Base-by-base conservation (phyloP, 2,329 filamentous ascomycete genomes). In the Verticillium dahliae region DNA sequence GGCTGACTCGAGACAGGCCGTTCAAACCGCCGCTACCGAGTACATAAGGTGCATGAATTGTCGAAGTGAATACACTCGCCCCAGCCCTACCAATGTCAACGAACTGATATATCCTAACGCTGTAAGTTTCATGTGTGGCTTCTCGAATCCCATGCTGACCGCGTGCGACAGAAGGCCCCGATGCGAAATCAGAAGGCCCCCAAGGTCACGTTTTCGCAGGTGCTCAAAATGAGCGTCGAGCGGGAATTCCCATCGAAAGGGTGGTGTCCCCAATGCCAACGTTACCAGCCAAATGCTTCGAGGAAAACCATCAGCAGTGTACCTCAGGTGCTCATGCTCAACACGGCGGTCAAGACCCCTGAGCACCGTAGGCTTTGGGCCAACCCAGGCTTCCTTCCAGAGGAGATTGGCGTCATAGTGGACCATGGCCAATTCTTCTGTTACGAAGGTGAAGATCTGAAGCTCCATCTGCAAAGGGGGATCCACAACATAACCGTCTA, bases 371-470 rank as follows among this genome's bases (percentile, higher is more conserved):
- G 90, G 62, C 81, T 97, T 15, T 99, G 96, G 96, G 86, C 91
- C 1, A 91, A 88, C 13, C 91, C 91, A 0, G 91, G 91, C 15
- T 99, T 94, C 89, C 80, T 99, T 13, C 95, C 95, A 0, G 90
- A 95, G 70, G 92, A 98, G 72, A 93, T 99, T 69, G 95, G 95
- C 41, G 86, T 99, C 69, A 91, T 96, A 62, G 86, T 97, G 62
- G 91, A 96, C 63, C 86, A 91, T 69, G 92, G 91, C n/a, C 91
- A 96, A 70, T 91, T 98, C 71, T 93, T 91, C 74, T 97, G 93
- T 74, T 98, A 92, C 66, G 93, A 99, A 74, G 94, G 95, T 2
- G 89, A 96, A 60, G 93, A 98, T 69, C 76, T 99, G 66, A 89
- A 89, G 71, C 76, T 90, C 57, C 91, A 95, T 68, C 76, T 96